Percentiles rank a stretch among this genome's conserved stretches.
These are phyloP conservation scores for Acarospora socialis DNA, from an alignment of 2,329 filamentous ascomycete species.

Conservation along the genomic window DNA sequence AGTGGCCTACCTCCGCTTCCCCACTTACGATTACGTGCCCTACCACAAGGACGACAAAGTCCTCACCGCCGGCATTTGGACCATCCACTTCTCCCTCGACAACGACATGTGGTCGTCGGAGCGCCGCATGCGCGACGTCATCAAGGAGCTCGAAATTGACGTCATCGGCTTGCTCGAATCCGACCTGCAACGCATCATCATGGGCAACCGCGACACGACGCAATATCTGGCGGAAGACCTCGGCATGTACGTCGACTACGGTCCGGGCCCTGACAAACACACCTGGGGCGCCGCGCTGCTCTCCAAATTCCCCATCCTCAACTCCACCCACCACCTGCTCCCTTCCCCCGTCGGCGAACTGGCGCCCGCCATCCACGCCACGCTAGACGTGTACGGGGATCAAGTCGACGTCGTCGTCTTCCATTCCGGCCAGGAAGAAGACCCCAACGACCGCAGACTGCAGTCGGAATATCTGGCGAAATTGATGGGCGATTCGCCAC, in stretches of 20 bases:
- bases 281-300: constrained; percentile 90
- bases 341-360: constrained; percentile 89
- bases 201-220: constrained; percentile 94
- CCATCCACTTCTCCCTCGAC: constrained; percentile 92
- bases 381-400: constrained; percentile 80
- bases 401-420: constrained; percentile 92
- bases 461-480: constrained; percentile 76
- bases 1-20: constrained; percentile 80
- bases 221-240: constrained; percentile 92
- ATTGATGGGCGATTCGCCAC: constrained; percentile 68
- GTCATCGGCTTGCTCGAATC: constrained; percentile 89
- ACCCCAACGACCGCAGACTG: constrained; percentile 75
- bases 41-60: constrained; percentile 80
- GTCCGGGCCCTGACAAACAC: constrained; percentile 95
- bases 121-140: constrained; percentile 77
- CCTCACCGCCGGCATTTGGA: constrained; percentile 94
- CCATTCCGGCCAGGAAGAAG: constrained; percentile 96
- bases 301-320: constrained; percentile 94
- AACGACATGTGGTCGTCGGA: constrained; percentile 99
- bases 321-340: constrained; percentile 89
- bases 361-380: constrained; percentile 93
- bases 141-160: constrained; percentile 92
- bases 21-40: constrained; percentile 77
- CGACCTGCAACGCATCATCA: constrained; percentile 93
- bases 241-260: constrained; percentile 97